Percentiles rank a stretch among this genome's conserved stretches.
Conservation (phyloP, 2,329 filamentous ascomycete species). For the Clarireedia sp. region DNA sequence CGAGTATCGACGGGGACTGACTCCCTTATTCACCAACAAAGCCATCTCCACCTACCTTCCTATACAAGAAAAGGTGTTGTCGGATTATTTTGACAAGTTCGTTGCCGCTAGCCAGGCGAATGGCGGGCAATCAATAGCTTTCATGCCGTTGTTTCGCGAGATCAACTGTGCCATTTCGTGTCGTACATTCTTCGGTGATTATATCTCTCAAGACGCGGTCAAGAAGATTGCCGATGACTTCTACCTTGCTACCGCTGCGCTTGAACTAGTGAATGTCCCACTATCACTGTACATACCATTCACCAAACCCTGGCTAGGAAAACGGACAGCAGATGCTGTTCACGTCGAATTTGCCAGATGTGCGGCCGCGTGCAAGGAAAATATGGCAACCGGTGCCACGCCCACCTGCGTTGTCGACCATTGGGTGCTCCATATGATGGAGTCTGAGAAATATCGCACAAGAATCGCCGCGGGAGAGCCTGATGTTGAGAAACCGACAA, state of each 20-base stretch:
- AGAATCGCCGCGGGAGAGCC: too few relatives aligned
- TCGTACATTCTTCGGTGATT: constrained; percentile 73
- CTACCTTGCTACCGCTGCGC: constrained; percentile 67
- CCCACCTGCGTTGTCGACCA: constrained; percentile 69
- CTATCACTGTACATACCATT: constrained; percentile 24
- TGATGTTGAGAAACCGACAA: constrained; percentile 37
- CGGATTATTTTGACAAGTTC: constrained; percentile 62
- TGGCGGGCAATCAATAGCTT: constrained; percentile 50
- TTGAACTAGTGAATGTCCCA: constrained; percentile 75
- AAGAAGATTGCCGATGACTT: constrained; percentile 73
- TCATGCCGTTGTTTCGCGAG: constrained; percentile 68
- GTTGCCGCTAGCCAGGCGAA: constrained; percentile 47
- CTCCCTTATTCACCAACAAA: constrained; percentile 48
- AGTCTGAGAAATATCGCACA: too few relatives aligned
- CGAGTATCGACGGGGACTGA: constrained; percentile 70
- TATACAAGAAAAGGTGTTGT: constrained; percentile 64
- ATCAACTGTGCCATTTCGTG: constrained; percentile 72
- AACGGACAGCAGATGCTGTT: constrained; percentile 64
- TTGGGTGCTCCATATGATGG: constrained; percentile 48
- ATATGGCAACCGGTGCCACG: constrained; percentile 61
- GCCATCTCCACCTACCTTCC: constrained; percentile 56
- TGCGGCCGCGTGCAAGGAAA: constrained; percentile 61
- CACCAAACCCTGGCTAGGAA: too few relatives aligned
- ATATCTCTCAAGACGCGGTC: constrained; percentile 63
- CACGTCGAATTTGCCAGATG: constrained; percentile 63